Evolutionary conservation across 257 asterid species (phyloP).

Genomic region (Lantana camara): DNA sequence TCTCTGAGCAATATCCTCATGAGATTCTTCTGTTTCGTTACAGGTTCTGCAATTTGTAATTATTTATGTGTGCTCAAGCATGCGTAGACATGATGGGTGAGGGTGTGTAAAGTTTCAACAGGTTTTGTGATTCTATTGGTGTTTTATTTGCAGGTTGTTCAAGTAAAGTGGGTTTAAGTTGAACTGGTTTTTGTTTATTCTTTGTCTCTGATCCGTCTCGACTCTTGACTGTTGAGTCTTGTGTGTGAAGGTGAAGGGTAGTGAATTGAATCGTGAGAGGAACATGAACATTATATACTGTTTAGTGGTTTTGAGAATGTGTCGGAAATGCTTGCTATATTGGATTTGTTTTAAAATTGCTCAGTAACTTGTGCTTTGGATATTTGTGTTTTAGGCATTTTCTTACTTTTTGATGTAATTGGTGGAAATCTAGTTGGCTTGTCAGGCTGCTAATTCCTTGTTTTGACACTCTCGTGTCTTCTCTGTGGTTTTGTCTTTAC

Average conservation of each 20-base stretch:
- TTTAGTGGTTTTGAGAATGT: neutral
- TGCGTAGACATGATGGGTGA: neutral
- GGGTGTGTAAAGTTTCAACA: neutral
- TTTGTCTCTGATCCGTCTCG: neutral
- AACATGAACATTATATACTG: neutral
- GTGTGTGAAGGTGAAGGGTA: slow-evolving; percentile 19
- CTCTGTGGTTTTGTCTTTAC: neutral
- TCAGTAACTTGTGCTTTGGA: neutral
- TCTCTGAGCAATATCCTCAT: slow-evolving; percentile 4
- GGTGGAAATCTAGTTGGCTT: slow-evolving; percentile 20
- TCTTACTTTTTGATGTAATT: neutral
- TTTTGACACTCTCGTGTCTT: neutral
- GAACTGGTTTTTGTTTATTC: neutral
- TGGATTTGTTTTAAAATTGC: neutral
- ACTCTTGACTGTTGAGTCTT: slow-evolving; percentile 16
- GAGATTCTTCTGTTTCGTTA: neutral
- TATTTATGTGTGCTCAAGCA: neutral
- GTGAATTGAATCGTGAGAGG: neutral
- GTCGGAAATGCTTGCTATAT: neutral
- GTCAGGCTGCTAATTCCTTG: slow-evolving; percentile 17
- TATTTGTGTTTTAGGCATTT: neutral
- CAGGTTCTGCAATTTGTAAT: neutral
- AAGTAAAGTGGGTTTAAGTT: neutral
- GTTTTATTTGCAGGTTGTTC: neutral
- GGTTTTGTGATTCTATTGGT: slow-evolving; percentile 1